These are phyloP conservation scores for Termitomyces sp. DNA, from an alignment of 768 basidiomycete genomes.

Conservation along the genomic window DNA sequence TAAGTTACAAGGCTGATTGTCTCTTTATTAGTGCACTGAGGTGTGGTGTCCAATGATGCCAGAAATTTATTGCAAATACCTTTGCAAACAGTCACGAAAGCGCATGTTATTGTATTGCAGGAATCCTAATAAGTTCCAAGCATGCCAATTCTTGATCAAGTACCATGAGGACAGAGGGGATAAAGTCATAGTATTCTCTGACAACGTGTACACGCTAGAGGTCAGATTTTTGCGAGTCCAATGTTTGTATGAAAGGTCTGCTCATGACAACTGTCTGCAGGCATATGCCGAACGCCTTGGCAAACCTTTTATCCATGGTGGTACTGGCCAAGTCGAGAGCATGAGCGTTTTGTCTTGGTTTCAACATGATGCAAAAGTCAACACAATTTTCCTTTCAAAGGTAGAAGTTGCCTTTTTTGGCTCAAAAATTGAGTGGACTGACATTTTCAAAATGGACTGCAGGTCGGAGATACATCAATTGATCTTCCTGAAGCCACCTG, in stretches of 20 bases:
- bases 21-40: constrained; percentile 77
- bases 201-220: constrained; percentile 96
- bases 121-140: constrained; percentile 99
- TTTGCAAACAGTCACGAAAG: constrained; percentile 87
- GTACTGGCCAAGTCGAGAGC: constrained; percentile 89
- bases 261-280: constrained; percentile 28
- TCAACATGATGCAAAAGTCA: constrained; percentile 92
- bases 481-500: constrained; percentile 99
- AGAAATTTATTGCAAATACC: constrained; percentile 97
- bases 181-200: constrained; percentile 99
- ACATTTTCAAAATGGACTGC: background rate
- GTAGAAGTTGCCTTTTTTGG: constrained; percentile 30
- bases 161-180: constrained; percentile 97
- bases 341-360: constrained; percentile 94
- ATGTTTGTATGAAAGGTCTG: background rate
- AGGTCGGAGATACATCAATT: constrained; percentile 98
- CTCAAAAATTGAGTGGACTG: background rate
- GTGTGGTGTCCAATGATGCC: constrained; percentile 99
- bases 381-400: constrained; percentile 98
- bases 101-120: constrained; percentile 97
- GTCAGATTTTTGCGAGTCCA: constrained; percentile 35
- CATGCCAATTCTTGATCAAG: constrained; percentile 97
- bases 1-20: constrained; percentile 4
- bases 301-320: constrained; percentile 95
- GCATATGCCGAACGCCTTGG: constrained; percentile 91